Base-by-base conservation (phyloP, 2,329 filamentous ascomycete species). In the Chalaropsis thielavioides region DNA sequence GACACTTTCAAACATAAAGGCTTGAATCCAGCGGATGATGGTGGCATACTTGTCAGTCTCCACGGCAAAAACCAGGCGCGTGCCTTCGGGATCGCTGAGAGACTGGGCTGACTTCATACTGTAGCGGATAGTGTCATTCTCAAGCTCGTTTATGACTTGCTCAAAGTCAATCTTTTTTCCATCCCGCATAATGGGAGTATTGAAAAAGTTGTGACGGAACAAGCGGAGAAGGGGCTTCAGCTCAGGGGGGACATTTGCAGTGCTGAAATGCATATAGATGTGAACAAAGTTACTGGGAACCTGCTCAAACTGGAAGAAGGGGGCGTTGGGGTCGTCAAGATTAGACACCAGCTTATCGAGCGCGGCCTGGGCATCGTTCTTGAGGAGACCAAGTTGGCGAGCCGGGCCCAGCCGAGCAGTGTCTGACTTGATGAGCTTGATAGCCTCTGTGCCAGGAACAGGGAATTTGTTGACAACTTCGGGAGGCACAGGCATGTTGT, bases 231-330 rank as follows among this genome's bases (percentile, higher is more conserved):
- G 76, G 2, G 94, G 94, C 72, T 92, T 91, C 67, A 92, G 81
- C 68, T 92, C 83, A n/a, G 88, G 81, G 0, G 92, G 90, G 0
- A 96, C 79, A 40, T 83, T 79, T 1, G 85, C 82, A 0, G 91
- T 95, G 63, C 90, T 90, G 61, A 97, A 79, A 65, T 94, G 84
- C 24, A 97, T 75, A 60, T 84, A 87, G 66, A 97, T 81, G 70
- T 92, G 88, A 6, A 95, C 90, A 73, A 99, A 99, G 72, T 90
- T 95, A 67, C 90, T 95, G 1, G 88, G 87, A 15, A 97, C 91
- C 71, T 96, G 87, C 75, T 99, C 94, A 69, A 95, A 99, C 75
- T 99, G 92, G n/a, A 99, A 81, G 75, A 96, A 99, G 11, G 63
- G 66, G 15, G 65, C 11, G 13, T 46, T n/a, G 2, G 64, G 61